Evolutionary conservation across 306 rosid species (phyloP).

Genomic region (Cotoneaster glaucophyllus): DNA sequence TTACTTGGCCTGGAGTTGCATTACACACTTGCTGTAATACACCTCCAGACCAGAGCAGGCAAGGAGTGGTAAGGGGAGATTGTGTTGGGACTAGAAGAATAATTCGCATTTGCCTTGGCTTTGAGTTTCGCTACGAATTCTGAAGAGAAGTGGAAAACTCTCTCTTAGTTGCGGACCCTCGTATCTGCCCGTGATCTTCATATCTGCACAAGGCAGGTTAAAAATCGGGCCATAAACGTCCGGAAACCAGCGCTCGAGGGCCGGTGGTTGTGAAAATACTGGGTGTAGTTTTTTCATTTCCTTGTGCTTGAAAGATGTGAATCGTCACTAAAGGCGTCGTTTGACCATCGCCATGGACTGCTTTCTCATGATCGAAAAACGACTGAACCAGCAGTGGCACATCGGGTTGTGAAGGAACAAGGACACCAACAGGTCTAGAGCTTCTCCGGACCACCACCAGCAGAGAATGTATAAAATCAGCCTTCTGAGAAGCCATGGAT

Average conservation of each 20-base stretch:
- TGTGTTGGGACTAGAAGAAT: not conserved
- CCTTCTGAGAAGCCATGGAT: not conserved
- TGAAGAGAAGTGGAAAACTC: too few relatives aligned
- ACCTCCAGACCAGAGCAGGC: conserved; percentile 49
- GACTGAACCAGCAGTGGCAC: not conserved
- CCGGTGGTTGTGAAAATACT: conserved; percentile 25
- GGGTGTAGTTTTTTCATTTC: not conserved
- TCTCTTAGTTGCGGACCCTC: conserved; percentile 23
- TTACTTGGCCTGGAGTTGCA: not conserved
- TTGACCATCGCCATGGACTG: conserved; percentile 49
- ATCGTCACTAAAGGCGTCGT: conserved; percentile 35
- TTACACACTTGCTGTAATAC: conserved; percentile 39
- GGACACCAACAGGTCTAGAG: conserved; percentile 35
- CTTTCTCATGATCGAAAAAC: conserved; percentile 17
- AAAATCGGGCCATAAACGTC: conserved; percentile 19
- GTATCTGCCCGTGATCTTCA: conserved; percentile 32
- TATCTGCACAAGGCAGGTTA: conserved; percentile 35
- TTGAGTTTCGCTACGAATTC: conserved; percentile 18
- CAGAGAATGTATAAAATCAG: not conserved
- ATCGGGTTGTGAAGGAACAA: not conserved
- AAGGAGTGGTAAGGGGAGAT: conserved; percentile 56
- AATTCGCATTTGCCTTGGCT: conserved; percentile 47
- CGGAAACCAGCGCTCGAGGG: conserved; percentile 44
- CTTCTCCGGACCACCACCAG: not conserved
- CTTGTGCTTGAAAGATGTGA: conserved; percentile 23